Evolutionary conservation across 768 basidiomycete genomes (phyloP).

Genomic region (Leccinellum rugosiceps): DNA sequence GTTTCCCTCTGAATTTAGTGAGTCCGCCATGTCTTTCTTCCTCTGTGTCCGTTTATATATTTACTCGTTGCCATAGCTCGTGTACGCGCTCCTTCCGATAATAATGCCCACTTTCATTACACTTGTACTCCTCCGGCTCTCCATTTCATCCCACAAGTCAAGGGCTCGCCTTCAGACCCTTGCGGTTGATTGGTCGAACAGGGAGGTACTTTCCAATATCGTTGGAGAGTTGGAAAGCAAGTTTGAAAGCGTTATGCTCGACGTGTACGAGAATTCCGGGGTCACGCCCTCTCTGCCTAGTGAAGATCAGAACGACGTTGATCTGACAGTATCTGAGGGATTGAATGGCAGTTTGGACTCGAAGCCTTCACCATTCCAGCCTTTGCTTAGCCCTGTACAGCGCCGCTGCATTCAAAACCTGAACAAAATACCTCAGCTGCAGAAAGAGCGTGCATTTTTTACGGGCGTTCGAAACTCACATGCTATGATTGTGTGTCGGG

Average conservation of each 20-base stretch:
- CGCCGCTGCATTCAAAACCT: conserved; percentile 53
- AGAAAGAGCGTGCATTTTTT: conserved; percentile 71
- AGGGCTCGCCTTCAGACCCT: conserved; percentile 61
- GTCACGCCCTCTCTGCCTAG: conserved; percentile 16
- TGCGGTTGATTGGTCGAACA: conserved; percentile 50
- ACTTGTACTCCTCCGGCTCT: conserved; percentile 53
- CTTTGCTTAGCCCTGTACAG: conserved; percentile 55
- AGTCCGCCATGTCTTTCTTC: conserved; percentile 20
- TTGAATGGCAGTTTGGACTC: background rate
- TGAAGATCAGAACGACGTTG: background rate
- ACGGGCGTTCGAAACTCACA: conserved; percentile 60
- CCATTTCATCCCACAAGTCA: conserved; percentile 56
- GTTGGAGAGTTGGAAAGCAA: conserved; percentile 57
- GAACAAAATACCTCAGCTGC: conserved; percentile 63
- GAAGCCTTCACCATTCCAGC: conserved; percentile 31
- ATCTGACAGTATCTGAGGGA: background rate
- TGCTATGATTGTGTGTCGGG: conserved; percentile 67
- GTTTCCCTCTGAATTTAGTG: conserved; percentile 73
- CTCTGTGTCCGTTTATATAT: background rate
- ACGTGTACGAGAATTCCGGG: conserved; percentile 51
- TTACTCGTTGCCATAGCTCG: conserved; percentile 34
- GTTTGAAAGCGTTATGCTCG: conserved; percentile 58
- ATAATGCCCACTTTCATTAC: conserved; percentile 59
- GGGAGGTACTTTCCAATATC: conserved; percentile 52
- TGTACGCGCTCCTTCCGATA: conserved; percentile 59